A percentile compares a stretch with the other conserved stretches of the same genome.
Evolutionary conservation across 441 rosid genomes (phyloP).

Genomic region (Pelargonium cotyledonis): DNA sequence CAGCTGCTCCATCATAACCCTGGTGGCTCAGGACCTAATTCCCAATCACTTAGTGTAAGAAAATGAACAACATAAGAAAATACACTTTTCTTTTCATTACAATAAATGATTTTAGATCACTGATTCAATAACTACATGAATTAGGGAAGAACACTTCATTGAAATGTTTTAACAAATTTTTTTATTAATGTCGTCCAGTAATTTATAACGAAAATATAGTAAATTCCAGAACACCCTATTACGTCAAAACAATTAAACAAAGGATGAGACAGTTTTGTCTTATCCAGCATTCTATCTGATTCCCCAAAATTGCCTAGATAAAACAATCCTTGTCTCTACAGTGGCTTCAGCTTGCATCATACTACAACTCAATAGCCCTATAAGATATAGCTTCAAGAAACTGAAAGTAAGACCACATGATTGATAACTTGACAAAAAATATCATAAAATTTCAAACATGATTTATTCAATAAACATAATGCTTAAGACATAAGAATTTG

Average conservation of each 20-base stretch:
- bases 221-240: neutral
- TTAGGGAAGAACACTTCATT: neutral
- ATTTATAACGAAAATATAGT: neutral
- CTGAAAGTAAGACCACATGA: neutral
- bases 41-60: constrained; percentile 10
- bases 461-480: neutral
- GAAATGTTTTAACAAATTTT: neutral
- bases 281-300: neutral
- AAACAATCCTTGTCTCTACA: neutral
- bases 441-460: neutral
- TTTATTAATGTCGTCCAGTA: neutral
- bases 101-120: constrained; percentile 3
- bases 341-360: neutral
- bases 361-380: neutral
- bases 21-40: constrained; percentile 58
- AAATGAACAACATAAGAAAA: constrained; percentile 1
- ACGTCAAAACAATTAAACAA: neutral
- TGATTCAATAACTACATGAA: neutral
- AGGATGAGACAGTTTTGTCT: neutral
- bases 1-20: constrained; percentile 89
- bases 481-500: constrained; percentile 2
- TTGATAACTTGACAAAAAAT: neutral
- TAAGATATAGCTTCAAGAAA: neutral
- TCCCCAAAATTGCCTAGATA: neutral
- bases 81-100: neutral